Conservation (phyloP, 1,139 yeast genomes). For the Yamadazyma spencermartinsiae region DNA sequence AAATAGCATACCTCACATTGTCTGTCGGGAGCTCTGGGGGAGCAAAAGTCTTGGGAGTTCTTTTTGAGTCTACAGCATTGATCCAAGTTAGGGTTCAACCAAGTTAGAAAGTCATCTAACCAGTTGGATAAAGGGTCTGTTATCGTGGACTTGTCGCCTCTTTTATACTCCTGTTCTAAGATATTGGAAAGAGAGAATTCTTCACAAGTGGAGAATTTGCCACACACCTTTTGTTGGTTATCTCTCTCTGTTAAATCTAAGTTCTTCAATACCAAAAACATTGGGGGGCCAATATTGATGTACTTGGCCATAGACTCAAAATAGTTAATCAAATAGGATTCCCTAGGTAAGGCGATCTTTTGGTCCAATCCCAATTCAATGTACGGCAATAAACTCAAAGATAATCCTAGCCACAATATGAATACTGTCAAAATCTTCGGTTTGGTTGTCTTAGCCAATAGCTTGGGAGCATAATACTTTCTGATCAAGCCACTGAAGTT, state of each 20-base stretch:
- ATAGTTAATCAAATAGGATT: constrained; percentile 77
- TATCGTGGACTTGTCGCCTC: constrained; percentile 64
- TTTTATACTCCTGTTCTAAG: constrained; percentile 80
- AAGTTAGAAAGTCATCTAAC: constrained; percentile 87
- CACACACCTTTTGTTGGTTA: constrained; percentile 77
- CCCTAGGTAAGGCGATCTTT: constrained; percentile 79
- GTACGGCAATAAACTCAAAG: constrained; percentile 67
- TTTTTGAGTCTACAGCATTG: constrained; percentile 79
- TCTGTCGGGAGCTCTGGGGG: constrained; percentile 68
- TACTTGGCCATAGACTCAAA: constrained; percentile 73
- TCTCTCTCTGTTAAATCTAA: constrained; percentile 59
- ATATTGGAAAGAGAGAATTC: constrained; percentile 77
- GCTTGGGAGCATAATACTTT: constrained; percentile 47
- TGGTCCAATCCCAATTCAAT: constrained; percentile 85
- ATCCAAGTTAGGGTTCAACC: constrained; percentile 83
- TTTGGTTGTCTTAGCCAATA: constrained; percentile 49
- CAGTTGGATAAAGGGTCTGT: constrained; percentile 86
- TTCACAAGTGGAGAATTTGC: constrained; percentile 82
- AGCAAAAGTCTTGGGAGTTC: constrained; percentile 45
- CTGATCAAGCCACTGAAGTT: constrained; percentile 27
- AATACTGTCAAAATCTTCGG: constrained; percentile 56
- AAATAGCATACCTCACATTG: constrained; percentile 72
- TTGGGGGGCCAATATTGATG: constrained; percentile 88
- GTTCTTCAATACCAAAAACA: constrained; percentile 74
- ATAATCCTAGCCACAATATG: constrained; percentile 61